Percentiles rank a stretch among this genome's conserved stretches.
Evolutionary conservation across 495 filamentous ascomycete species (phyloP).

Genomic region (Chaetomium tenue): DNA sequence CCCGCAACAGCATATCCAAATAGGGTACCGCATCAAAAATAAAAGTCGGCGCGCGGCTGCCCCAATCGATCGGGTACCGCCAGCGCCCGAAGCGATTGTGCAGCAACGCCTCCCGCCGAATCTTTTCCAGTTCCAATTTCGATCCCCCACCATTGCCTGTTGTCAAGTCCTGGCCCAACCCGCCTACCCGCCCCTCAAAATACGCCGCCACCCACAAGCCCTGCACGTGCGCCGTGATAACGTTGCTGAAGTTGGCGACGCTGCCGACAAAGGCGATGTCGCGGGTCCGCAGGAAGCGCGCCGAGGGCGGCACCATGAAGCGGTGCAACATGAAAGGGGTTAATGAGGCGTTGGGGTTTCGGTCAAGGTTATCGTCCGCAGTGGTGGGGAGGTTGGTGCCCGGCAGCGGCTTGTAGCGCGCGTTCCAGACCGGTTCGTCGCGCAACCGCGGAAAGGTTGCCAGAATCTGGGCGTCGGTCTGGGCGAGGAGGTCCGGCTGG

Average conservation of each 20-base stretch:
- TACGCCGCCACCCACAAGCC: conserved; percentile 70
- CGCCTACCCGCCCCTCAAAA: conserved; percentile 39
- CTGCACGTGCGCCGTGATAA: conserved; percentile 61
- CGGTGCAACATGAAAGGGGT: conserved; percentile 53
- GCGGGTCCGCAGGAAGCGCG: conserved; percentile 47
- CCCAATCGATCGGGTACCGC: conserved; percentile 62
- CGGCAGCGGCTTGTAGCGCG: conserved; percentile 36
- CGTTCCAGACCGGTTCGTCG: conserved; percentile 40
- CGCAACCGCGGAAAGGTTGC: conserved; percentile 60
- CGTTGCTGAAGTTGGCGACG: conserved; percentile 60
- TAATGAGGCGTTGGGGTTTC: conserved; percentile 36
- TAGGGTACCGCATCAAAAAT: conserved; percentile 72
- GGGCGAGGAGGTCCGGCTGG: conserved; percentile 25
- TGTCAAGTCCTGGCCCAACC: conserved; percentile 7
- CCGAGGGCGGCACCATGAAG: conserved; percentile 64
- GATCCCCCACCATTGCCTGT: neutral
- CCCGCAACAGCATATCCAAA: conserved; percentile 62
- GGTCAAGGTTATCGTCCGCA: conserved; percentile 21
- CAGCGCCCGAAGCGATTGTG: conserved; percentile 64
- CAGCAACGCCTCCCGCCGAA: conserved; percentile 56
- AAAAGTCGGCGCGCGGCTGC: conserved; percentile 59
- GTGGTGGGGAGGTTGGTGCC: too few relatives aligned
- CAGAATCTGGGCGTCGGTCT: conserved; percentile 65
- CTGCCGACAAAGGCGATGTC: conserved; percentile 64
- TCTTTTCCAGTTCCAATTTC: conserved; percentile 17